Evolutionary conservation across 2,329 filamentous ascomycete species (phyloP).

Genomic region (Septoria petroselini): DNA sequence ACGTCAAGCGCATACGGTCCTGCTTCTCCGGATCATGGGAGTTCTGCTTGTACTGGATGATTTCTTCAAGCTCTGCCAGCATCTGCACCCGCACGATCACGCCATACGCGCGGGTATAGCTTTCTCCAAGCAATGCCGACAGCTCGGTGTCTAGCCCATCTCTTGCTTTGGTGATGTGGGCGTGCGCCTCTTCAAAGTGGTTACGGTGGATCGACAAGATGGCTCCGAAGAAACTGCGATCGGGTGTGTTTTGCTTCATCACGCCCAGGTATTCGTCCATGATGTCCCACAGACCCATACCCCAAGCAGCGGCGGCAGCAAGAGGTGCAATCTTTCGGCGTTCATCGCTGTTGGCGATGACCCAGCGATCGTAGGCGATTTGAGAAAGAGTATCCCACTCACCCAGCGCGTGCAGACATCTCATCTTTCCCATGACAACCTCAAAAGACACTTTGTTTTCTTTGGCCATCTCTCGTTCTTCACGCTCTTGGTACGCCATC

Average conservation of each 20-base stretch:
- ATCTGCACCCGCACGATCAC: constrained; percentile 99
- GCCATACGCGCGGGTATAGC: constrained; percentile 94
- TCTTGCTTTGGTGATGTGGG: constrained; percentile 84
- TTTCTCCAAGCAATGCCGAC: constrained; percentile 94
- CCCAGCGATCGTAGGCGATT: constrained; percentile 89
- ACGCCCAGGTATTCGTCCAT: constrained; percentile 97
- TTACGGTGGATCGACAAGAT: constrained; percentile 94
- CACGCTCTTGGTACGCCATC: constrained; percentile 83
- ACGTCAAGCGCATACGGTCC: constrained; percentile 85
- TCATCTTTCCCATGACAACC: constrained; percentile 99
- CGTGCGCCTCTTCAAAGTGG: constrained; percentile 86
- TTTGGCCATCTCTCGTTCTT: constrained; percentile 58
- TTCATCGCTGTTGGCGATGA: constrained; percentile 80
- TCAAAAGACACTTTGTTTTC: constrained; percentile 65
- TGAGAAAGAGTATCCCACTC: constrained; percentile 94
- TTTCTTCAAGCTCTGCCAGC: constrained; percentile 96
- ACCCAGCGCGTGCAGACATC: constrained; percentile 91
- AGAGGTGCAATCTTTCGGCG: constrained; percentile 88
- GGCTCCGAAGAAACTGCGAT: constrained; percentile 95
- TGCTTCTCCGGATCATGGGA: constrained; percentile 76
- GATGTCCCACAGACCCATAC: constrained; percentile 90
- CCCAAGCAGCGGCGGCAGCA: constrained; percentile 94
- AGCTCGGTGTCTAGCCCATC: constrained; percentile 94
- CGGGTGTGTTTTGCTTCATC: constrained; percentile 90
- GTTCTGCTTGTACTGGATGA: constrained; percentile 95